Base-by-base conservation (phyloP, 2,329 filamentous ascomycete genomes). In the Diplodia intermedia region DNA sequence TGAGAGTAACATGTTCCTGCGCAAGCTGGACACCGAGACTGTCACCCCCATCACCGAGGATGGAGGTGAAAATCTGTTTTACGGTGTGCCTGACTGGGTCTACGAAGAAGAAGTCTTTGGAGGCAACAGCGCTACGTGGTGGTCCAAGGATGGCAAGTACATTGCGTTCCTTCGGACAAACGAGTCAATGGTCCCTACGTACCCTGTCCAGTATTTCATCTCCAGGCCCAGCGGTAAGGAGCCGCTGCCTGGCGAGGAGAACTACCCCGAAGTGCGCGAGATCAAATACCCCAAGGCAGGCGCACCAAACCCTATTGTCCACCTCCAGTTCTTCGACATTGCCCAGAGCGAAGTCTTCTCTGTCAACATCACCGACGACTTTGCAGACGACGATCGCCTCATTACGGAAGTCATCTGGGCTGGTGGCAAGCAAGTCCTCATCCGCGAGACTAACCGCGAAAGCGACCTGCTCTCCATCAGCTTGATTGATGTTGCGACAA, bases 241-340 rank as follows among this genome's bases (percentile, higher is more conserved):
- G 57, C 89, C 93, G 4, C 78, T 83, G 9, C 81, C 86, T 1
- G 93, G 92, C 23, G 87, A 96, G 72, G 93, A 97, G 77, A 89
- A 88, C 65, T 99, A 99, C 76, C 95, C 95, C 0, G 94, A 98
- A 75, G 89, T 94, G 43, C 88, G 90, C 71, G 83, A 93, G 73
- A 96, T 99, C 86, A 99, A 99, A 79, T 99, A 99, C 75, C 96
- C 95, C 57, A 98, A 98, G 79, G 91, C 95, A 23, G 96, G 95
- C 3, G 90, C 94, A 2, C 93, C 94, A 56, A 99, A 99, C 78
- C 95, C 95, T 0, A 88, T 92, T 15, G 94, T 99, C 4, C 89
- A 93, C 69, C 81, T 99, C 38, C 86, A 92, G 66, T 97, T 98
- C 79, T 98, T 94, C 79, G 94, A 98, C 72, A 84, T 97, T 23